phyloP scores from a whole-genome alignment of 768 basidiomycete species.

The Leccinum sublutescens region DNA sequence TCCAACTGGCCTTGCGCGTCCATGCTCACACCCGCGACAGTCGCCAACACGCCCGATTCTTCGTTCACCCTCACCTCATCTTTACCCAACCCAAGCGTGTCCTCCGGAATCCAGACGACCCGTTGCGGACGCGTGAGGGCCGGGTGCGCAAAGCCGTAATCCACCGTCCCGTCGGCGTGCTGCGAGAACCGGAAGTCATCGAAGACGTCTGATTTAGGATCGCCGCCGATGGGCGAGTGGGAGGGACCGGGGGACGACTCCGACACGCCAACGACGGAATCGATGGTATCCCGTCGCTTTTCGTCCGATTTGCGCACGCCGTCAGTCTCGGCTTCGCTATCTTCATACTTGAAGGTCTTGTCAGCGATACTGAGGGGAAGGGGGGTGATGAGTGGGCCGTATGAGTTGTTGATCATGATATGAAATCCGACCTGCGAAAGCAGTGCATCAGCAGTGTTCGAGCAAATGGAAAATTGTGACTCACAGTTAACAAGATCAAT shows the following conservation, averaged over 20 bases:
- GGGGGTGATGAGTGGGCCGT: constrained; percentile 68
- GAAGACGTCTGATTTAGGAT: constrained; percentile 5
- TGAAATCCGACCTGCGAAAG: constrained; percentile 59
- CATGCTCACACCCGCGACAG: constrained; percentile 52
- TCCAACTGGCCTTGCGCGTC: constrained; percentile 57
- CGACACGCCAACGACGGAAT: constrained; percentile 6
- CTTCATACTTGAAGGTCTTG: constrained; percentile 45
- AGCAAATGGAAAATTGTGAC: constrained; percentile 20
- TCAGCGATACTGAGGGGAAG: constrained; percentile 81
- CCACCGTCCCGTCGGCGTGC: constrained; percentile 26
- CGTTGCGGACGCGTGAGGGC: constrained; percentile 72
- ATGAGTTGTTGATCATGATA: constrained; percentile 71
- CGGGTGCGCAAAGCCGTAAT: constrained; percentile 86
- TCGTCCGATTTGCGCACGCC: constrained; percentile 11
- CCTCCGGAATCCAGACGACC: constrained; percentile 82
- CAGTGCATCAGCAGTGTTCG: neutral
- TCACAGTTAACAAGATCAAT: constrained; percentile 78
- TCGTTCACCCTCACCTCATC: constrained; percentile 60
- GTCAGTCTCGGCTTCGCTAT: neutral
- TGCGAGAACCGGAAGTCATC: constrained; percentile 25
- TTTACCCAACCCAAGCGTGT: constrained; percentile 49
- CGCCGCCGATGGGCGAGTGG: neutral
- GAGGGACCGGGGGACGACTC: constrained; percentile 9
- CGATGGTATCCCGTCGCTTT: constrained; percentile 14
- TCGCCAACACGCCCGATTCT: constrained; percentile 51